Evolutionary conservation across 2,329 filamentous ascomycete species (phyloP).

Genomic region (Alternaria alternata): DNA sequence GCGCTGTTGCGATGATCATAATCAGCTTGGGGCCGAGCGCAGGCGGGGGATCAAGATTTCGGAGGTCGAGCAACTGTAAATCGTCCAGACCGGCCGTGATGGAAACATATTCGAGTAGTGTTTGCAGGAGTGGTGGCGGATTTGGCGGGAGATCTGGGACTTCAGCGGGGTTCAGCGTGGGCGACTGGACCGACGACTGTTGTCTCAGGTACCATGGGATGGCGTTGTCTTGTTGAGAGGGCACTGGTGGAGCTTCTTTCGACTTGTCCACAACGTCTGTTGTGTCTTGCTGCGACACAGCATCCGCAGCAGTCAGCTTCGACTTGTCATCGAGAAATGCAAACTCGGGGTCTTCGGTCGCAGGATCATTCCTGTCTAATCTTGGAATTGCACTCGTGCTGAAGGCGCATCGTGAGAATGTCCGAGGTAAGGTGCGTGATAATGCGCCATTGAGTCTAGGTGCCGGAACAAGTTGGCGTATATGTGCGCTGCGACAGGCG

Average conservation of each 20-base stretch:
- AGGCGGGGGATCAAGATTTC: slow-evolving; percentile 82
- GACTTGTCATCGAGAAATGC: slow-evolving; percentile 16
- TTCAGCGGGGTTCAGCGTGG: slow-evolving; percentile 60
- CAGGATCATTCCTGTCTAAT: slow-evolving; percentile 24
- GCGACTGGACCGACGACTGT: slow-evolving; percentile 39
- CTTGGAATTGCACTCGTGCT: slow-evolving; percentile 26
- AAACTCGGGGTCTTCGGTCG: slow-evolving; percentile 23
- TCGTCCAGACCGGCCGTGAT: slow-evolving; percentile 88
- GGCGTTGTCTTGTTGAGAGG: slow-evolving; percentile 21
- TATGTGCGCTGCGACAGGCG: slow-evolving; percentile 27
- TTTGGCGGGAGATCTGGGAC: slow-evolving; percentile 72
- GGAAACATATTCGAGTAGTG: slow-evolving; percentile 79
- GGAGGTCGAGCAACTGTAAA: slow-evolving; percentile 81
- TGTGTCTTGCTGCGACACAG: slow-evolving; percentile 1
- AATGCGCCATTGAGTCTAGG: slow-evolving; percentile 11
- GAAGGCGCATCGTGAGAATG: slow-evolving; percentile 27
- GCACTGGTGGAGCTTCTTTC: slow-evolving; percentile 13
- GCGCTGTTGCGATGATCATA: slow-evolving; percentile 91
- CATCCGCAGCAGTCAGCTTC: neutral
- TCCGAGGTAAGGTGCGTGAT: slow-evolving; percentile 14
- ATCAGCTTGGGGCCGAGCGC: slow-evolving; percentile 87
- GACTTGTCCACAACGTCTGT: neutral
- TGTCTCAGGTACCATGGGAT: slow-evolving; percentile 85
- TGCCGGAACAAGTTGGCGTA: slow-evolving; percentile 7
- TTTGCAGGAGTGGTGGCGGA: slow-evolving; percentile 74